These are phyloP conservation scores for Coffea eugenioides DNA, from an alignment of 257 asterid genomes.

Conservation along the genomic window DNA sequence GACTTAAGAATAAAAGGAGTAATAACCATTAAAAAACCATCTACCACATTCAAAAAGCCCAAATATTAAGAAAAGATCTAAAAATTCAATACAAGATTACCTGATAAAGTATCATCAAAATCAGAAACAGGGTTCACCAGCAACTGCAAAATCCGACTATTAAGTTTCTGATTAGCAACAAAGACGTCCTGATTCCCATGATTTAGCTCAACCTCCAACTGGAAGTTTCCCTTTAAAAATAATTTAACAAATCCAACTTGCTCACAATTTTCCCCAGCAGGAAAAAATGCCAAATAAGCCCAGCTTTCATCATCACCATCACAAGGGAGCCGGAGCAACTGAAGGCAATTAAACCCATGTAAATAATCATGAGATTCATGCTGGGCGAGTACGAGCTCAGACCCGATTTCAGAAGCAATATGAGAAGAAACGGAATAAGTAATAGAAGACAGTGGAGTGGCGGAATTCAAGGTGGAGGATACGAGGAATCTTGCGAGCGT, in stretches of 20 bases:
- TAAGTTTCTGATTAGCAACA: conserved; percentile 35
- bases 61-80: not conserved
- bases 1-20: not conserved
- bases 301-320: conserved; percentile 21
- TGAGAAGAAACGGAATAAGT: conserved; percentile 35
- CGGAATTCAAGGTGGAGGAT: conserved; percentile 2
- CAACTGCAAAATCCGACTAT: conserved; percentile 45
- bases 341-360: conserved; percentile 56
- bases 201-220: not conserved
- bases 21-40: not conserved
- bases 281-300: conserved; percentile 46
- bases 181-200: conserved; percentile 9
- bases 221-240: conserved; percentile 27
- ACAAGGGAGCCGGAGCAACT: conserved; percentile 36
- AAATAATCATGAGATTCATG: conserved; percentile 22
- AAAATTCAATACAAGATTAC: not conserved
- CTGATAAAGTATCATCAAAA: conserved; percentile 8
- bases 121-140: conserved; percentile 34
- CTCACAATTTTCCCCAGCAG: conserved; percentile 64
- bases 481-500: conserved; percentile 42
- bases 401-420: conserved; percentile 37
- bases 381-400: conserved; percentile 19
- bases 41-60: too few species aligned
- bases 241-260: conserved; percentile 56
- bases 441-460: not conserved